A percentile compares a stretch with the other conserved stretches of the same genome.
Conservation (phyloP, 2,329 filamentous ascomycete genomes). For the Fusarium sulawesiense region DNA sequence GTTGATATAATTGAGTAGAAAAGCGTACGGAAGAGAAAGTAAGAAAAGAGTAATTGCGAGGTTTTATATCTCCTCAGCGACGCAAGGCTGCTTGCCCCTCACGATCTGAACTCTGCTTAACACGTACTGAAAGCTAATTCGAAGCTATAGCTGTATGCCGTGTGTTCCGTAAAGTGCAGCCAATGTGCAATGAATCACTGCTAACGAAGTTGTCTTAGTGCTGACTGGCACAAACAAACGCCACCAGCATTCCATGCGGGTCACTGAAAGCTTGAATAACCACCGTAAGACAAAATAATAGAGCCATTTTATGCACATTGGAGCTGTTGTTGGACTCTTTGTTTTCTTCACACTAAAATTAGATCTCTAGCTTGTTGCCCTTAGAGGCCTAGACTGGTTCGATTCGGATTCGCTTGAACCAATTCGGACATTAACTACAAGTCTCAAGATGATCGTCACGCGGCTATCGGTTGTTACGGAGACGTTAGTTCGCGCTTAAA, state of each 20-base stretch:
- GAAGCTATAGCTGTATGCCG: constrained; percentile 3
- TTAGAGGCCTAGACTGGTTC: neutral
- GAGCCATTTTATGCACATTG: neutral
- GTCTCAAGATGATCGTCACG: neutral
- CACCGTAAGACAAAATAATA: neutral
- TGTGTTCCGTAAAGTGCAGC: neutral
- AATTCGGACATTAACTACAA: neutral
- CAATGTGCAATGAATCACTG: neutral
- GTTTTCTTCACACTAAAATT: neutral
- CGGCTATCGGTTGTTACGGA: neutral
- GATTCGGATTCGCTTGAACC: neutral
- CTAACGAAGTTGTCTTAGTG: constrained; percentile 11
- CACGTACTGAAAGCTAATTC: constrained; percentile 18
- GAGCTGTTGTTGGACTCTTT: neutral
- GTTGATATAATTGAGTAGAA: neutral
- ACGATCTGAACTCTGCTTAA: neutral
- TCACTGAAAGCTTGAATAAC: neutral
- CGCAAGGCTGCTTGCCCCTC: constrained; percentile 4
- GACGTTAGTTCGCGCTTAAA: neutral
- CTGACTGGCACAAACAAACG: constrained; percentile 17
- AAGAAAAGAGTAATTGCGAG: neutral
- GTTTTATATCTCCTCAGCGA: constrained; percentile 16
- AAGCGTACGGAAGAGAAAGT: no score
- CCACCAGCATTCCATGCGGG: constrained; percentile 4
- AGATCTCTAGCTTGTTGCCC: neutral